These are phyloP conservation scores for Tuber calosporum DNA, from an alignment of 495 filamentous ascomycete genomes.

Conservation along the genomic window DNA sequence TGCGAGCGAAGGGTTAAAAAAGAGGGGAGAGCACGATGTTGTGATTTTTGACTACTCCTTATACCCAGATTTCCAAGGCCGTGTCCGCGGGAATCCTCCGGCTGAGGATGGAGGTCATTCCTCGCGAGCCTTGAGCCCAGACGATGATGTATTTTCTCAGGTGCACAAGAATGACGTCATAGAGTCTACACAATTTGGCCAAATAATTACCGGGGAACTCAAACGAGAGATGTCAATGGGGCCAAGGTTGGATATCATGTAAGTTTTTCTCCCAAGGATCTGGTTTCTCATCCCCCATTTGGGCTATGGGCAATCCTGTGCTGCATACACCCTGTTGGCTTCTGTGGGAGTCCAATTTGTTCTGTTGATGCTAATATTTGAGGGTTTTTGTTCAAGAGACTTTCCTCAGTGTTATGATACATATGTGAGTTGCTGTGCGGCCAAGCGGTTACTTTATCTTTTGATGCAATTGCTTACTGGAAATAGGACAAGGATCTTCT, in stretches of 20 bases:
- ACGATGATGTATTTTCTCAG: background rate
- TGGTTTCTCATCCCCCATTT: background rate
- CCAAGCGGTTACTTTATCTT: background rate
- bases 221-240: too few species aligned
- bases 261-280: background rate
- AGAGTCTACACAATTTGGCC: background rate
- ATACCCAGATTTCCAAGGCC: background rate
- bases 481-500: background rate
- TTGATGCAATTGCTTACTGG: background rate
- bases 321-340: background rate
- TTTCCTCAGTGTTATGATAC: background rate
- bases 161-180: background rate
- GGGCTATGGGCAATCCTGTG: background rate
- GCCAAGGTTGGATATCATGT: background rate
- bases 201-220: too few species aligned
- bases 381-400: background rate
- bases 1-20: background rate
- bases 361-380: background rate
- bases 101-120: background rate
- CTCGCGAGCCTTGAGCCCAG: background rate
- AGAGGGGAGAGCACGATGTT: background rate
- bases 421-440: background rate
- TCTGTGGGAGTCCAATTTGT: background rate
- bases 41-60: background rate
- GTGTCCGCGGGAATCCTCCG: background rate